phyloP scores from a whole-genome alignment of 1,284 basidiomycete species.

The Ustilago sp. region DNA sequence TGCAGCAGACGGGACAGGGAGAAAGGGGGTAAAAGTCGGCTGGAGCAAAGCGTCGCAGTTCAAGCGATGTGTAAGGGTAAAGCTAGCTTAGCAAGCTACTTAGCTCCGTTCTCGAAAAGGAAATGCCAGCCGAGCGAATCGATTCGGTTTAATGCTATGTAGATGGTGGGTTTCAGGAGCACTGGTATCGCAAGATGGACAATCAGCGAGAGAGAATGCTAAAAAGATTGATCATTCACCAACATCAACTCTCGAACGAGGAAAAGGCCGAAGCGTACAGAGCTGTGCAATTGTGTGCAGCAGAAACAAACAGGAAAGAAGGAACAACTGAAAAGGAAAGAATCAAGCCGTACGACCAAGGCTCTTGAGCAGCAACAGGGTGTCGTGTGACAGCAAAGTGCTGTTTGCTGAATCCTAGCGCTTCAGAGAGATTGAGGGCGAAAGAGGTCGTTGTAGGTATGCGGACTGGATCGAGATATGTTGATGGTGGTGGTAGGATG shows the following conservation, averaged over 20 bases:
- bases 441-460: background rate
- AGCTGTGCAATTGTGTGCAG: slow-evolving; percentile 12
- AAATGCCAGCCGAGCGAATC: background rate
- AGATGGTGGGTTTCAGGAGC: slow-evolving; percentile 14
- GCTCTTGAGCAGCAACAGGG: background rate
- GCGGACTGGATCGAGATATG: background rate
- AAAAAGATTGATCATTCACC: slow-evolving; percentile 55
- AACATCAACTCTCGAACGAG: slow-evolving; percentile 40
- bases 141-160: background rate
- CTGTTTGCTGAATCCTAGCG: background rate
- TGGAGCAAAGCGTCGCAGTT: background rate
- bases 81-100: background rate
- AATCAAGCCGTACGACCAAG: background rate
- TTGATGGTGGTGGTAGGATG: slow-evolving; percentile 8
- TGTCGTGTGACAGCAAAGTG: background rate
- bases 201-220: slow-evolving; percentile 34
- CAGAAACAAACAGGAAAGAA: slow-evolving; percentile 1
- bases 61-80: background rate
- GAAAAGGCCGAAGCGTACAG: slow-evolving; percentile 25
- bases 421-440: background rate
- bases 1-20: background rate
- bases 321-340: background rate
- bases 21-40: background rate
- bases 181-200: slow-evolving; percentile 27
- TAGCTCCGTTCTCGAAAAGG: background rate